Evolutionary conservation across 83 land plant genomes (phyloP), one percentile per base, ranked within the genome.

Genomic region (Picea abies): DNA sequence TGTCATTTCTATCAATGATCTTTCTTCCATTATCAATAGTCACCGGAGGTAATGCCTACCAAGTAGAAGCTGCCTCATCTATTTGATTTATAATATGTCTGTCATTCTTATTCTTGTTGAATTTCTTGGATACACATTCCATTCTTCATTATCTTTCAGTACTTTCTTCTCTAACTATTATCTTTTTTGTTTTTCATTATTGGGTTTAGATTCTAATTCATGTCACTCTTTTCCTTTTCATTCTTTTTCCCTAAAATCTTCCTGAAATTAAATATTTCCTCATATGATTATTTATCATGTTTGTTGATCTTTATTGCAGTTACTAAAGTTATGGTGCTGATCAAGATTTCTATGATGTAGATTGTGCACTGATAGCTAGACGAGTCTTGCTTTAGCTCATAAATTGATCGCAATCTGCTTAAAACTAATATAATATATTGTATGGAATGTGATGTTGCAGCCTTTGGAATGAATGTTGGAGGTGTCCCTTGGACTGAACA

Each of bases 391-490:
- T 5, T 49, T 66, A 64, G 29, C 17, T 19, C 14, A 81, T 41
- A 20, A 81, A 68, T 7, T 60, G 32, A n/a, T 12, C 32, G 77
- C 20, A 60, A 68, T 11, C 22, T 9, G 78, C n/a, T 16, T 78
- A 8, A 78, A 47, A 58, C 4, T 23, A 80, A 80, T 66, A 76
- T 41, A 26, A 6, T 14, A 76, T 26, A 17, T 80, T 41, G 47
- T 17, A 0, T 80, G 47, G 20, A 80, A 66, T 80, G 49, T 63
- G 78, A 44, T 70, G 35, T 68, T 64, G 58, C 90, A 96, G 98
- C 91, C 17, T 96, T 96, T 88, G 98, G 98, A 56, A 96, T 96
- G 98, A 96, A 96, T 80, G 98, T 96, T n/a, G 98, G 98, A 11
- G 98, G 98, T 49, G 95, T 96, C 5, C 98, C 98, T 29, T 96